These are phyloP conservation scores for Trypethelium eluteriae DNA, from an alignment of 495 filamentous ascomycete species.

Conservation along the genomic window DNA sequence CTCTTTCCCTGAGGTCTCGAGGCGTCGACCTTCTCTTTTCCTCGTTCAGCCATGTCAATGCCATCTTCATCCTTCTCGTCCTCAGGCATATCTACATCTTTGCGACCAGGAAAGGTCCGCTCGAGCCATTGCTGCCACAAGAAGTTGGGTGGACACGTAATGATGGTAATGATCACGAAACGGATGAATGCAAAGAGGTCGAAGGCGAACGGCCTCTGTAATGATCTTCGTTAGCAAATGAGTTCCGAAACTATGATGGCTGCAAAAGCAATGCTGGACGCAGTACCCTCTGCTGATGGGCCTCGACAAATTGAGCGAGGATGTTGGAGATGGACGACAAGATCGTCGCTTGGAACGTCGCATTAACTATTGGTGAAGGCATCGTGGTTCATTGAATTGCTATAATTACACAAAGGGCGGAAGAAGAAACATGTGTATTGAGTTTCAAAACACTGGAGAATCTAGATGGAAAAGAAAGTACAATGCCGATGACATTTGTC, in stretches of 20 bases:
- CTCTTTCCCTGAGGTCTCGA: slow-evolving; percentile 23
- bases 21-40: slow-evolving; percentile 20
- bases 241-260: not conserved
- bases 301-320: slow-evolving; percentile 68
- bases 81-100: slow-evolving; percentile 14
- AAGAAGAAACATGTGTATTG: not conserved
- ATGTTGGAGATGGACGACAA: slow-evolving; percentile 72
- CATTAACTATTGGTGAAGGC: slow-evolving; percentile 20
- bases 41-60: slow-evolving; percentile 8
- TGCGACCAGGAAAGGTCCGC: slow-evolving; percentile 44
- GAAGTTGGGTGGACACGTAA: slow-evolving; percentile 83
- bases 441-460: not conserved
- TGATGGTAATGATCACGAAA: slow-evolving; percentile 65
- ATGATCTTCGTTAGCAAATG: not conserved
- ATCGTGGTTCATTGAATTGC: not conserved
- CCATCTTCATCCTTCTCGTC: slow-evolving; percentile 20
- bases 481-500: not conserved
- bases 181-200: slow-evolving; percentile 54
- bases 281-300: slow-evolving; percentile 57
- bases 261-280: slow-evolving; percentile 31
- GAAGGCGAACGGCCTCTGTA: slow-evolving; percentile 48
- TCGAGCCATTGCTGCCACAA: slow-evolving; percentile 68
- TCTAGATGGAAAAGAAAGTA: not conserved
- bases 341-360: slow-evolving; percentile 36
- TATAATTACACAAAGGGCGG: not conserved